Evolutionary conservation across 805 yeast genomes (phyloP), one percentile per base, ranked within the genome.

Genomic region (Blastobotrys mokoenaii): DNA sequence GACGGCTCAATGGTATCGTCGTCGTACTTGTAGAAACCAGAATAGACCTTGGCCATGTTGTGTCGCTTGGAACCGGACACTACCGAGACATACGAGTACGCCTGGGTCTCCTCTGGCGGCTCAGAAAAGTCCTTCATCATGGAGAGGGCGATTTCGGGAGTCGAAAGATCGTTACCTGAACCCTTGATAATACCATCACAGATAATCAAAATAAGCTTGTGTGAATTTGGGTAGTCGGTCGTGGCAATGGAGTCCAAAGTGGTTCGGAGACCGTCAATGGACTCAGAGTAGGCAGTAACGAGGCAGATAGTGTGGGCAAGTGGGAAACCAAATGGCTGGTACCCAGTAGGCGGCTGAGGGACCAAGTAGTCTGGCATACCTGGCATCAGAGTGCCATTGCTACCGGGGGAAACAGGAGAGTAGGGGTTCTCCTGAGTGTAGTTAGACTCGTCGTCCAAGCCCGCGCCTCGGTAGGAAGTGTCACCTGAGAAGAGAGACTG

Each of bases 141-240:
- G 37, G 76, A 77, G 49, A 93, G 65, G 15, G 81, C 88, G 56
- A 89, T 83, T 17, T 93, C 98, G 0, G 97, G 96, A 0, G 98
- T 93, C 1, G 88, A 72, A 59, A 65, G 60, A 45, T 80, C 89
- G 64, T 90, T 90, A 40, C 97, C 97, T 16, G 95, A 80, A 53
- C 98, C 98, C 58, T 90, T 89, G 55, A 93, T 82, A 31, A 90
- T 54, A 54, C 98, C 98, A 68, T 93, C 98, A 71, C 97, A 90
- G 11, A 90, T 74, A 35, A 89, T 79, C 44, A 88, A 67, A 35
- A 93, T 71, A 50, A 93, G 68, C 62, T 90, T 93, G 65, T 93
- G 97, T 2, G 96, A 85, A 62, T 88, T 89, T 46, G 97, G 97
- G 63, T 84, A 93, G 52, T 87, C 95, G 1, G 97, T 87, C 1